These are phyloP conservation scores for Pythium folliculosum DNA, from an alignment of 352 stramenopile genomes.

Conservation along the genomic window DNA sequence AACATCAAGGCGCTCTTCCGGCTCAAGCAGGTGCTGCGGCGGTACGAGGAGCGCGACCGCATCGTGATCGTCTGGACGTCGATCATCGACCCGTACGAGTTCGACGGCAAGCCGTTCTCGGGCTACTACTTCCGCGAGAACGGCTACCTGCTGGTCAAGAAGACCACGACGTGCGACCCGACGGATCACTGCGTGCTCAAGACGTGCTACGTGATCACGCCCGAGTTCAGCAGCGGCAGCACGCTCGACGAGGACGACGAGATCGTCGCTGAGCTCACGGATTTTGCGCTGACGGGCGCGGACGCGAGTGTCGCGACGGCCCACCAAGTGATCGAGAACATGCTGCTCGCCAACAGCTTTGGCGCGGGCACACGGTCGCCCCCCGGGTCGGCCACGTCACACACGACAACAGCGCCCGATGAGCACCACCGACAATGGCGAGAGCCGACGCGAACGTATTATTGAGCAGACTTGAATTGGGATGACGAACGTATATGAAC, in stretches of 20 bases:
- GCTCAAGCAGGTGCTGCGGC: conserved; percentile 52
- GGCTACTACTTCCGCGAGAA: conserved; percentile 63
- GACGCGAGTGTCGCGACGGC: conserved; percentile 25
- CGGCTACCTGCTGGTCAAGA: conserved; percentile 59
- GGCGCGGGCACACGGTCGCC: no score
- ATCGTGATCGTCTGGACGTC: conserved; percentile 59
- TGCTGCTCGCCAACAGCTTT: conserved; percentile 23
- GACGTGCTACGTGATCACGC: conserved; percentile 60
- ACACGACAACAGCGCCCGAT: neutral
- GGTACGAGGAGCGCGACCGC: conserved; percentile 48
- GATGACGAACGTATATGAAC: no score
- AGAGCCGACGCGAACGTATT: neutral
- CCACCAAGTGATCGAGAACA: conserved; percentile 31
- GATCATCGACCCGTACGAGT: conserved; percentile 58
- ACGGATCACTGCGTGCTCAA: conserved; percentile 44
- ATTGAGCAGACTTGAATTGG: neutral
- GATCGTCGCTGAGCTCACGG: conserved; percentile 27
- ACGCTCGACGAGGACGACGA: conserved; percentile 26
- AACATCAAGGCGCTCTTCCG: conserved; percentile 47
- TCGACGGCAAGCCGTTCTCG: conserved; percentile 43
- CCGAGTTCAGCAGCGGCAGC: conserved; percentile 36
- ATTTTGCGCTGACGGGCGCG: conserved; percentile 28
- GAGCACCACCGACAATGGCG: neutral
- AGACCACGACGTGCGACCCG: conserved; percentile 33
- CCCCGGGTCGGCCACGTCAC: neutral